Conservation (phyloP, 1,284 basidiomycete species). For the Mycosarcoma mackinlayi region DNA sequence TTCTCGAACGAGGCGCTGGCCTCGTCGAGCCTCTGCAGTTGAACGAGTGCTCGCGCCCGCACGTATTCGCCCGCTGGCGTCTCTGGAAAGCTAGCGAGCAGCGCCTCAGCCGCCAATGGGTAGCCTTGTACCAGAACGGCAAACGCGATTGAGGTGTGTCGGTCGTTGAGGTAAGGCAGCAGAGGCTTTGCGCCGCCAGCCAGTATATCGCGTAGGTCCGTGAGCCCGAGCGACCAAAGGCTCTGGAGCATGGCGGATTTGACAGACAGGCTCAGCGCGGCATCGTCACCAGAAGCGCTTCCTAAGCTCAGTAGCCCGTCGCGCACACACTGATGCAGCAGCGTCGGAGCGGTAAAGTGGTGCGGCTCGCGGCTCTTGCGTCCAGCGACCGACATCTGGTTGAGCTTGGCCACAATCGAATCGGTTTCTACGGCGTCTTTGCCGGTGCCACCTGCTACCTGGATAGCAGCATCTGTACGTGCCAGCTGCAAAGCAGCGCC, state of each 20-base stretch:
- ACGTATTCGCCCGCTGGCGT: conserved; percentile 43
- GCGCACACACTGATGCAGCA: conserved; percentile 44
- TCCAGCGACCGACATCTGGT: conserved; percentile 47
- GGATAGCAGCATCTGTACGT: conserved; percentile 28
- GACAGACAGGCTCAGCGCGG: conserved; percentile 18
- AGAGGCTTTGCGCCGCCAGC: conserved; percentile 16
- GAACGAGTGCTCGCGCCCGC: conserved; percentile 42
- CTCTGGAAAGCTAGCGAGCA: conserved; percentile 38
- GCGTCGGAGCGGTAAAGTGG: conserved; percentile 40
- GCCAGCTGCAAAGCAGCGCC: conserved; percentile 31
- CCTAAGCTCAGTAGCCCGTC: conserved; percentile 24
- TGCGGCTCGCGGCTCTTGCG: conserved; percentile 44
- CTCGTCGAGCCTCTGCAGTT: conserved; percentile 41
- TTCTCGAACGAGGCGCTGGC: conserved; percentile 38
- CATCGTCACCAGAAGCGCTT: background rate
- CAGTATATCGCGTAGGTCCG: conserved; percentile 27
- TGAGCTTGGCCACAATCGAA: conserved; percentile 46
- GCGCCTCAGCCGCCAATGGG: conserved; percentile 30
- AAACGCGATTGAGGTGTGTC: conserved; percentile 33
- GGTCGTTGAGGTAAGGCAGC: conserved; percentile 34
- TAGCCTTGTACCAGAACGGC: conserved; percentile 44
- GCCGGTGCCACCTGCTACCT: conserved; percentile 18
- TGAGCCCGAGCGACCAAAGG: conserved; percentile 41
- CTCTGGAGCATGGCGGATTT: conserved; percentile 31
- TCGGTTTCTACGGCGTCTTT: conserved; percentile 24